These are phyloP conservation scores for Daldinia vernicosa DNA, from an alignment of 495 filamentous ascomycete genomes.

Conservation along the genomic window DNA sequence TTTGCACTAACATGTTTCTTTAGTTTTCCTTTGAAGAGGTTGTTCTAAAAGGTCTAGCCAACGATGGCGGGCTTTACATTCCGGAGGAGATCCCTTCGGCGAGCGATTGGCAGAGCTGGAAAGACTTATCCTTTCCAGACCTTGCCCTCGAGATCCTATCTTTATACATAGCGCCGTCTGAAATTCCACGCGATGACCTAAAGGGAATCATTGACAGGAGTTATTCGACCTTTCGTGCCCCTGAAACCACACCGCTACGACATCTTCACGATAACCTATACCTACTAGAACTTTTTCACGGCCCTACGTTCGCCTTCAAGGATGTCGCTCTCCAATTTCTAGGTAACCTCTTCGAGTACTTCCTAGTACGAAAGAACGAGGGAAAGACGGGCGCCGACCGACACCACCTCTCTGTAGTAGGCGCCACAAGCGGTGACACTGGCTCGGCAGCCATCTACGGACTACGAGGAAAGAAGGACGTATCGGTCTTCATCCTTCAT, in stretches of 20 bases:
- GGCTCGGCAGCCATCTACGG: constrained; percentile 97
- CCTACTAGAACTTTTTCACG: constrained; percentile 95
- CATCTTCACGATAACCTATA: constrained; percentile 77
- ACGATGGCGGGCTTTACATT: constrained; percentile 89
- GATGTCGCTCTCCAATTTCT: constrained; percentile 90
- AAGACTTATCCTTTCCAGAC: constrained; percentile 77
- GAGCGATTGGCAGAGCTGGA: constrained; percentile 75
- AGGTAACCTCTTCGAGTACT: constrained; percentile 96
- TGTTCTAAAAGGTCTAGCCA: constrained; percentile 88
- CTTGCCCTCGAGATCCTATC: constrained; percentile 78
- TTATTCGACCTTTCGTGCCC: constrained; percentile 86
- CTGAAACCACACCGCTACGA: constrained; percentile 76
- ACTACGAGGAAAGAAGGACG: constrained; percentile 95
- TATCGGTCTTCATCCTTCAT: constrained; percentile 88
- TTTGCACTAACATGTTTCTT: constrained; percentile 6
- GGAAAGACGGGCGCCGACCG: constrained; percentile 75
- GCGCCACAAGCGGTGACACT: constrained; percentile 93
- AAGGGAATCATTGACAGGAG: constrained; percentile 79
- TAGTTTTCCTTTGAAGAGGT: constrained; percentile 91
- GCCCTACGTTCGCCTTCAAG: constrained; percentile 96
- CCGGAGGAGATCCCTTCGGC: constrained; percentile 80
- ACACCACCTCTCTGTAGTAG: constrained; percentile 88
- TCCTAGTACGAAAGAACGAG: constrained; percentile 82
- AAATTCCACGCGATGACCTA: constrained; percentile 83
- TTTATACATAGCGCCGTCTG: constrained; percentile 81